phyloP scores from a whole-genome alignment of 2,329 filamentous ascomycete species.

The Dothideomycetes sp. region DNA sequence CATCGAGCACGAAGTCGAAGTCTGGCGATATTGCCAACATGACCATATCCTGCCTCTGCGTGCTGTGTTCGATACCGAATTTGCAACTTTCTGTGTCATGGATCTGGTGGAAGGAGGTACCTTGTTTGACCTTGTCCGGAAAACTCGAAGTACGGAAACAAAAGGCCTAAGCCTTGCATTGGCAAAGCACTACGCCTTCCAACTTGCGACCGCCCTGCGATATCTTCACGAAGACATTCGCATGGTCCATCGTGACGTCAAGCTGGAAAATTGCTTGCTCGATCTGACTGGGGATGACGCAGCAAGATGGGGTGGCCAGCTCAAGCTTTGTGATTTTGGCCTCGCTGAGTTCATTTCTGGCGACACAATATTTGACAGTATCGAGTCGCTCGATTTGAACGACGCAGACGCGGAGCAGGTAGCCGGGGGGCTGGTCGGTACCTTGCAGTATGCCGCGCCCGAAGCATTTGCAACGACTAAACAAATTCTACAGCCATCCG shows the following conservation, averaged over 20 bases:
- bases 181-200: slow-evolving; percentile 50
- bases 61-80: slow-evolving; percentile 54
- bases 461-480: slow-evolving; percentile 32
- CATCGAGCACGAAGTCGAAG: slow-evolving; percentile 57
- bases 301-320: slow-evolving; percentile 31
- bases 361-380: slow-evolving; percentile 35
- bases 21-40: slow-evolving; percentile 56
- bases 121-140: slow-evolving; percentile 50
- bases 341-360: slow-evolving; percentile 56
- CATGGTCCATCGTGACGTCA: slow-evolving; percentile 57
- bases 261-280: slow-evolving; percentile 57
- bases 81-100: slow-evolving; percentile 60
- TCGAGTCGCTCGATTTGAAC: slow-evolving; percentile 34
- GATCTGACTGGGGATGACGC: slow-evolving; percentile 24
- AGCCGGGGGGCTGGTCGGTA: slow-evolving; percentile 40
- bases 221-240: slow-evolving; percentile 58
- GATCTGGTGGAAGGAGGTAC: slow-evolving; percentile 53
- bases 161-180: slow-evolving; percentile 39
- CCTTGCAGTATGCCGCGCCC: slow-evolving; percentile 44
- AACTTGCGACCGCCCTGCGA: slow-evolving; percentile 52
- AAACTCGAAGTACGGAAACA: slow-evolving; percentile 32
- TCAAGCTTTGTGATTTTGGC: slow-evolving; percentile 58
- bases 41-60: slow-evolving; percentile 51
- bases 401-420: slow-evolving; percentile 18
- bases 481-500: slow-evolving; percentile 39